Conservation (phyloP, 441 rosid species). For the Manihot esculenta region DNA sequence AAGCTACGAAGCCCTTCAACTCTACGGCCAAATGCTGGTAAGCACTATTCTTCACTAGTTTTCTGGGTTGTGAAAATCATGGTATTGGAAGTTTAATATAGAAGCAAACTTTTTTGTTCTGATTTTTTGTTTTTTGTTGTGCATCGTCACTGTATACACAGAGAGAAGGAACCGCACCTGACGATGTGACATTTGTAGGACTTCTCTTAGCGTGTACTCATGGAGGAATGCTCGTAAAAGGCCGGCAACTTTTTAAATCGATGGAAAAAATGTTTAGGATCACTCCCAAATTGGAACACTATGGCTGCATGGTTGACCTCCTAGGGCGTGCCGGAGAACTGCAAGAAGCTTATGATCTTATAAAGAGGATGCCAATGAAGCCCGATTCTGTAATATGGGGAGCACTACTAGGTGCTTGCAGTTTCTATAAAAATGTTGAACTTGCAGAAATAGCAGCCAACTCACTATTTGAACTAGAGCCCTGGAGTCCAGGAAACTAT, state of each 20-base stretch:
- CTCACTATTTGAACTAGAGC: constrained; percentile 56
- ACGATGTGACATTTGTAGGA: constrained; percentile 67
- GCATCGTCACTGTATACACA: constrained; percentile 11
- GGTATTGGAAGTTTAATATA: neutral
- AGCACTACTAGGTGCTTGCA: constrained; percentile 70
- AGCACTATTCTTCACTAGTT: neutral
- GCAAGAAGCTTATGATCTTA: constrained; percentile 58
- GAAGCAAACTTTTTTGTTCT: neutral
- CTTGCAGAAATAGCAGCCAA: constrained; percentile 65
- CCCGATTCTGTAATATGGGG: constrained; percentile 77
- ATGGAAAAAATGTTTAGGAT: constrained; percentile 44
- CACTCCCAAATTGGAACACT: constrained; percentile 71
- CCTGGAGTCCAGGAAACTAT: constrained; percentile 57
- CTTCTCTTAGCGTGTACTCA: constrained; percentile 70
- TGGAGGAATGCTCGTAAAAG: constrained; percentile 56
- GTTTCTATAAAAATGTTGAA: constrained; percentile 61
- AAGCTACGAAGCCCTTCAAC: constrained; percentile 48
- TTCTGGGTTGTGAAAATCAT: neutral
- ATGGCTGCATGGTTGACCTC: constrained; percentile 87
- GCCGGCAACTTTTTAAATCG: constrained; percentile 49
- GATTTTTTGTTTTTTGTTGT: neutral
- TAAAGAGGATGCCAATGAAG: constrained; percentile 64
- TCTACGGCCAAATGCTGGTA: constrained; percentile 69
- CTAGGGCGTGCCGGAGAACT: constrained; percentile 76
- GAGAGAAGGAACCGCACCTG: constrained; percentile 48